phyloP scores from a whole-genome alignment of 202 grass and related monocot genomes.

The Brachypodium distachyon region DNA sequence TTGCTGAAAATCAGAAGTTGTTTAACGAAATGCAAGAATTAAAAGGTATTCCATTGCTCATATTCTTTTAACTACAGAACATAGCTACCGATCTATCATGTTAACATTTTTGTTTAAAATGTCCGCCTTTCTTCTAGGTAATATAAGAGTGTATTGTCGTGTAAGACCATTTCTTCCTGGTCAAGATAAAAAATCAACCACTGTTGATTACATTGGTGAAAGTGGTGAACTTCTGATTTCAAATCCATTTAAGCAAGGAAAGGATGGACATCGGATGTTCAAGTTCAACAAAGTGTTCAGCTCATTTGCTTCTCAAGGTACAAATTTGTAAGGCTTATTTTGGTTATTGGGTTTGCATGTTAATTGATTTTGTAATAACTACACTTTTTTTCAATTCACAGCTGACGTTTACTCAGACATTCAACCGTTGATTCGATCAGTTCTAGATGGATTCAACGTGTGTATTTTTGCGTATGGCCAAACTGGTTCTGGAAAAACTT shows the following conservation, averaged over 20 bases:
- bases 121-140: conserved; percentile 39
- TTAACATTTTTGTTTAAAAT: neutral
- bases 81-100: neutral
- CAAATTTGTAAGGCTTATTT: neutral
- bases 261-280: conserved; percentile 91
- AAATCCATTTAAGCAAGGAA: conserved; percentile 90
- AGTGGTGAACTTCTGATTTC: conserved; percentile 86
- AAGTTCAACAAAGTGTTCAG: conserved; percentile 94
- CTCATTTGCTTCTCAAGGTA: conserved; percentile 75
- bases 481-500: conserved; percentile 97
- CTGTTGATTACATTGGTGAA: conserved; percentile 88
- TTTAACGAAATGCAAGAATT: conserved; percentile 97
- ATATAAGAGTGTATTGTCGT: conserved; percentile 99
- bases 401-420: conserved; percentile 82
- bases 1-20: conserved; percentile 86
- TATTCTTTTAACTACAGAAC: neutral
- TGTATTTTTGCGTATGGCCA: conserved; percentile 99
- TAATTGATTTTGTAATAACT: neutral
- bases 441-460: conserved; percentile 89
- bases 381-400: conserved; percentile 35
- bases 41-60: conserved; percentile 48
- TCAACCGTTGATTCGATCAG: conserved; percentile 81
- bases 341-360: neutral
- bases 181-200: conserved; percentile 68
- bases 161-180: conserved; percentile 86